phyloP scores from a whole-genome alignment of 352 stramenopile genomes.

The Pythium aristosporum region DNA sequence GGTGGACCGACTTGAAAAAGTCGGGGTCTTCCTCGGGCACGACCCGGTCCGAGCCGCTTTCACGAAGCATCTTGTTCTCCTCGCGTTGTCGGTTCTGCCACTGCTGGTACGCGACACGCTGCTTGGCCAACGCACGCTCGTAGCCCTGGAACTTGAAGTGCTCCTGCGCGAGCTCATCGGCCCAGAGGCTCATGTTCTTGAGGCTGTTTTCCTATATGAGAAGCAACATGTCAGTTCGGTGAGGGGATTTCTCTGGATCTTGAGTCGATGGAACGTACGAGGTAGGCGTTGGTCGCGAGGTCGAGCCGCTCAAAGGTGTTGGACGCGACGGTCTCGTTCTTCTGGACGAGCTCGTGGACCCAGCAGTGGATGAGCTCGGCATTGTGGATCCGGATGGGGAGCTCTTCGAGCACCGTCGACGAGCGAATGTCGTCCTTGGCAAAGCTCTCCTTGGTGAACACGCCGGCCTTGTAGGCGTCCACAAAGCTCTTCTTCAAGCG shows the following conservation, averaged over 20 bases:
- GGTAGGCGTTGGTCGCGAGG: conserved; percentile 94
- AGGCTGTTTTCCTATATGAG: conserved; percentile 91
- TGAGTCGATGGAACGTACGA: conserved; percentile 28
- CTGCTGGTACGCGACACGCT: conserved; percentile 79
- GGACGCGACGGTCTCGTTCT: conserved; percentile 57
- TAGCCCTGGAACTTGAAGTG: conserved; percentile 94
- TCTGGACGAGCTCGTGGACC: conserved; percentile 86
- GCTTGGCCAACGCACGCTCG: conserved; percentile 84
- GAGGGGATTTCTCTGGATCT: not conserved
- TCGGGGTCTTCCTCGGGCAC: conserved; percentile 83
- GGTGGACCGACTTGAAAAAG: conserved; percentile 87
- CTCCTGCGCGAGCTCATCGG: conserved; percentile 96
- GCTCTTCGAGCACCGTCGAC: conserved; percentile 93
- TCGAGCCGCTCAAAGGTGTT: conserved; percentile 95
- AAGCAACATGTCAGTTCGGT: conserved; percentile 18
- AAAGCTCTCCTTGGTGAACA: conserved; percentile 86
- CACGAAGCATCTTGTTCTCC: conserved; percentile 84
- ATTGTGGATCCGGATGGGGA: conserved; percentile 96
- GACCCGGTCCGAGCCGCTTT: conserved; percentile 67
- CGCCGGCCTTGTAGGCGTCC: conserved; percentile 84
- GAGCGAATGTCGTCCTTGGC: conserved; percentile 83
- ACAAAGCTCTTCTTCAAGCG: conserved; percentile 94
- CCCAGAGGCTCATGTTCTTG: conserved; percentile 97
- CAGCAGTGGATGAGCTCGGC: conserved; percentile 93
- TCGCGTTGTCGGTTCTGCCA: conserved; percentile 86